phyloP scores from a whole-genome alignment of 2,329 filamentous ascomycete species.

The Boeremia exigua region DNA sequence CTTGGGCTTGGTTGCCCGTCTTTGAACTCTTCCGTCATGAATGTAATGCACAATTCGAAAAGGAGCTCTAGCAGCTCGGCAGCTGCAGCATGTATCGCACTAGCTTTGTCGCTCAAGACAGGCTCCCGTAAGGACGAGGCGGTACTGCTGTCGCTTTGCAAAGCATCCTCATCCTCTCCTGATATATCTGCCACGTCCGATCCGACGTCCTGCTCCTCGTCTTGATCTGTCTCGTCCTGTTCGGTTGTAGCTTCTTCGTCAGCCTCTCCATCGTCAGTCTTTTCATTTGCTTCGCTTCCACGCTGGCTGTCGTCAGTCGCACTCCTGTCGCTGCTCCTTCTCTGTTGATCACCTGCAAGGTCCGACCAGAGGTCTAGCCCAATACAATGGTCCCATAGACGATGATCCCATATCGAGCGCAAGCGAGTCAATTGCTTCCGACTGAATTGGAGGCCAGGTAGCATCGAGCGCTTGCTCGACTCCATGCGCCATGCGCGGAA shows the following conservation, averaged over 20 bases:
- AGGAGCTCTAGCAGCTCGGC: not conserved
- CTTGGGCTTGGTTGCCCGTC: not conserved
- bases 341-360: constrained; percentile 1
- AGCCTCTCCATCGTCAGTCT: not conserved
- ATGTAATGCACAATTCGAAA: not conserved
- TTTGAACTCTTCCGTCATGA: not conserved
- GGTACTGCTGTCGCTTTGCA: not conserved
- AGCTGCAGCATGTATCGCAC: not conserved
- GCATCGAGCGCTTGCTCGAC: not conserved
- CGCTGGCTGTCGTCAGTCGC: constrained; percentile 1
- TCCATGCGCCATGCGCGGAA: constrained; percentile 2
- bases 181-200: not conserved
- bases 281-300: not conserved
- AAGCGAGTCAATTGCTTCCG: not conserved
- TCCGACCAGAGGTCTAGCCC: not conserved
- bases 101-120: not conserved
- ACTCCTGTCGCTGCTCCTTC: not conserved
- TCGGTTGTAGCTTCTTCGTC: not conserved
- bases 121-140: not conserved
- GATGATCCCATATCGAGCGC: constrained; percentile 1
- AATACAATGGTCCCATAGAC: not conserved
- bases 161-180: not conserved
- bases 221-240: not conserved
- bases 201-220: not conserved
- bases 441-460: not conserved